Percentiles rank a stretch among this genome's conserved stretches.
Conservation (phyloP, 2,329 filamentous ascomycete species). For the Aspergillus sp. region DNA sequence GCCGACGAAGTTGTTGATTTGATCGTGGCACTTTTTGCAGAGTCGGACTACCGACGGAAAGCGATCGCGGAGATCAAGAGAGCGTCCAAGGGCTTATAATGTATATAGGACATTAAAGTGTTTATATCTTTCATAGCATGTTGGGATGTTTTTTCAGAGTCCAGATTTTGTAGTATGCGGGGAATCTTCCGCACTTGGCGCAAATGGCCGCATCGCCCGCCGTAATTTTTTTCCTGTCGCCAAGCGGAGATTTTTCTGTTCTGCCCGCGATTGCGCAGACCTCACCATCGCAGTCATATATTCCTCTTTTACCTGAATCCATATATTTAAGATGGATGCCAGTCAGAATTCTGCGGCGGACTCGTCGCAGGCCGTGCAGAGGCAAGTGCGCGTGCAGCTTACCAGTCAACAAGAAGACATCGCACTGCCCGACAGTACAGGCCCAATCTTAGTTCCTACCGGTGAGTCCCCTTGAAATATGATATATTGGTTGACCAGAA, state of each 20-base stretch:
- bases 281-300: background rate
- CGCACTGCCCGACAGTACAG: conserved; percentile 53
- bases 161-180: conserved; percentile 8
- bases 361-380: conserved; percentile 30
- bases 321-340: conserved; percentile 26
- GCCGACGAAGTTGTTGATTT: conserved; percentile 62
- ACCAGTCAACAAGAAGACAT: conserved; percentile 54
- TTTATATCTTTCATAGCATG: conserved; percentile 1
- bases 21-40: conserved; percentile 64
- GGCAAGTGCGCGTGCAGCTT: conserved; percentile 57
- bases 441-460: conserved; percentile 58
- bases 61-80: conserved; percentile 59
- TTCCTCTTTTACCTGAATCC: background rate
- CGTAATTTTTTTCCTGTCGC: conserved; percentile 39
- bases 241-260: conserved; percentile 25
- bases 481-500: background rate
- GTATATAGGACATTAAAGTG: background rate
- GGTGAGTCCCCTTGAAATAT: conserved; percentile 38
- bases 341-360: conserved; percentile 19
- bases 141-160: background rate
- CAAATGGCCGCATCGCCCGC: conserved; percentile 40
- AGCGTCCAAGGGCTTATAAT: conserved; percentile 22
- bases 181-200: conserved; percentile 37
- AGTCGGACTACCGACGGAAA: conserved; percentile 58
- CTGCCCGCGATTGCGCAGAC: conserved; percentile 1